A percentile compares a stretch with the other conserved stretches of the same genome.
Conservation (phyloP, 345 rosid species). For the Lagerstroemia speciosa region DNA sequence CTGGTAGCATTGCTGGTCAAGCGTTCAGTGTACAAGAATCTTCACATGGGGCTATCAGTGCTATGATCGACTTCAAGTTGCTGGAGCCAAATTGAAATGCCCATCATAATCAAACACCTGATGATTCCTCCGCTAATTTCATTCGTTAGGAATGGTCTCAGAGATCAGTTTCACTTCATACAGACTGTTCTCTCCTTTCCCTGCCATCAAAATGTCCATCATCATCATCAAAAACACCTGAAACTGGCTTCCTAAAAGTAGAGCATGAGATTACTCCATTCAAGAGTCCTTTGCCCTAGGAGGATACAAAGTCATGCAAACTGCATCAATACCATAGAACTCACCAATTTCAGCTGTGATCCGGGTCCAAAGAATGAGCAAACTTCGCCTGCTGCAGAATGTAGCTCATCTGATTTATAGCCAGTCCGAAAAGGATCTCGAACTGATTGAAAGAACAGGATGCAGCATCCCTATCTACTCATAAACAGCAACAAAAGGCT, state of each 20-base stretch:
- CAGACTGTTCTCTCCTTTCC: slow-evolving; percentile 50
- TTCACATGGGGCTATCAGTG: neutral
- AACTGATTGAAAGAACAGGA: neutral
- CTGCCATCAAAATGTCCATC: slow-evolving; percentile 28
- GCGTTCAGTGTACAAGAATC: neutral
- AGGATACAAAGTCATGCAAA: neutral
- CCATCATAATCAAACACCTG: no score
- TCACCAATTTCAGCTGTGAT: slow-evolving; percentile 79
- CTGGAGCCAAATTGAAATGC: neutral
- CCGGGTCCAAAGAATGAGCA: slow-evolving; percentile 82
- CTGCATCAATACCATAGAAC: slow-evolving; percentile 10
- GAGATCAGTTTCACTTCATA: slow-evolving; percentile 79
- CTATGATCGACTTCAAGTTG: neutral
- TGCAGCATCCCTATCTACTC: neutral
- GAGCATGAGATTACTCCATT: neutral
- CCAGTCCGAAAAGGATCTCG: neutral
- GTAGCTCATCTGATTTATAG: neutral
- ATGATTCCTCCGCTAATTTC: slow-evolving; percentile 9
- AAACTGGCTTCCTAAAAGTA: neutral
- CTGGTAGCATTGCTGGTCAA: neutral
- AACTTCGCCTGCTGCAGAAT: slow-evolving; percentile 57
- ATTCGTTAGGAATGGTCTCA: slow-evolving; percentile 28
- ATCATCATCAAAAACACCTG: neutral
- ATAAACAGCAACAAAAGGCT: slow-evolving; percentile 12
- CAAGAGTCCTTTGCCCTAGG: neutral